A percentile compares a stretch with the other conserved stretches of the same genome.
Conservation (phyloP, 805 yeast genomes). For the Sungouiella blattae region DNA sequence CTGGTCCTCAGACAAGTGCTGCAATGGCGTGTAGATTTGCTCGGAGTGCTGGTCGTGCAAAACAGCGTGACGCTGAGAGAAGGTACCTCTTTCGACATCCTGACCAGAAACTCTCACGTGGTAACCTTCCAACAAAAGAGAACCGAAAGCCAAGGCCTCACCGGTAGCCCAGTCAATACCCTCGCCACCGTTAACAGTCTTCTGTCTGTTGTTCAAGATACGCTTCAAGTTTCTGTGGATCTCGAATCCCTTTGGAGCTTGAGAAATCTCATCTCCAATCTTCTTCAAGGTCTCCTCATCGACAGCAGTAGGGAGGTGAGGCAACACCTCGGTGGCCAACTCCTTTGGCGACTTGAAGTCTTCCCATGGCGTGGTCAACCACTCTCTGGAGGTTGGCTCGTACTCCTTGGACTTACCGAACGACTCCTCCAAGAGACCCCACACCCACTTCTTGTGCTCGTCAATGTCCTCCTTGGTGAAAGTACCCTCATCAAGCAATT, state of each 20-base stretch:
- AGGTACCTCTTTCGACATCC: slow-evolving; percentile 99
- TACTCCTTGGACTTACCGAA: slow-evolving; percentile 86
- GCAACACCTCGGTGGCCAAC: slow-evolving; percentile 90
- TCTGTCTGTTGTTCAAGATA: slow-evolving; percentile 82
- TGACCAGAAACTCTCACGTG: slow-evolving; percentile 98
- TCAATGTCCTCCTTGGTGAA: slow-evolving; percentile 87
- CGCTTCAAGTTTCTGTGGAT: slow-evolving; percentile 95
- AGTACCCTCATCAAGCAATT: slow-evolving; percentile 80
- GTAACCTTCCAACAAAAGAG: slow-evolving; percentile 87
- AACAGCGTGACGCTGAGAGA: slow-evolving; percentile 98
- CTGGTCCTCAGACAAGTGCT: slow-evolving; percentile 73
- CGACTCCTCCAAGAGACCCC: slow-evolving; percentile 90
- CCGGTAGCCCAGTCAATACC: slow-evolving; percentile 99
- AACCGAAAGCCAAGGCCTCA: slow-evolving; percentile 97
- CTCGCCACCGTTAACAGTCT: slow-evolving; percentile 82
- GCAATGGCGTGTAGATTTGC: slow-evolving; percentile 78
- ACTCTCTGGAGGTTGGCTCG: slow-evolving; percentile 87
- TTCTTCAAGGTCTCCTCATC: slow-evolving; percentile 65
- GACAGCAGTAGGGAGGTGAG: slow-evolving; percentile 94
- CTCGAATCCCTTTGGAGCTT: slow-evolving; percentile 84
- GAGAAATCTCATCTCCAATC: slow-evolving; percentile 74
- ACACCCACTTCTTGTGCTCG: slow-evolving; percentile 97
- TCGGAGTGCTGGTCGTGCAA: slow-evolving; percentile 93
- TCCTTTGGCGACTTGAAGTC: slow-evolving; percentile 97
- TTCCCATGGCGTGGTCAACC: slow-evolving; percentile 99